Conservation (phyloP, 2,329 filamentous ascomycete species). For the Diaporthe longicolla region DNA sequence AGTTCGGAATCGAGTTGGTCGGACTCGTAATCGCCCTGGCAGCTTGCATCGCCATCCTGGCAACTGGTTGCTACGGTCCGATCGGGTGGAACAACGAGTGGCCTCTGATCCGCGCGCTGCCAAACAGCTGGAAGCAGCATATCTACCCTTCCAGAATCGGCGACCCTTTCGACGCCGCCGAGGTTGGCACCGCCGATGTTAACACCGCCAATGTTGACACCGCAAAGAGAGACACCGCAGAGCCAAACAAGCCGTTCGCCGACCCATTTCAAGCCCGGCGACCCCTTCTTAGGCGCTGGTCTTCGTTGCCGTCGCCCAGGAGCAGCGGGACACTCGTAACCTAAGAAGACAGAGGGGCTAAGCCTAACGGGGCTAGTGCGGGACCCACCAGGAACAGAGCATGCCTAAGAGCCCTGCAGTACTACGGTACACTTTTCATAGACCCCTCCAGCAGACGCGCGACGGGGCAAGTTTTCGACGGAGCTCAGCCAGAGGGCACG, state of each 20-base stretch:
- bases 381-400: not conserved
- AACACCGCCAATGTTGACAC: no score
- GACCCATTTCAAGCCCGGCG: not conserved
- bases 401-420: no score
- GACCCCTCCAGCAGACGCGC: no score
- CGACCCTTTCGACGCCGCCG: not conserved
- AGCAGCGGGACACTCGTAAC: not conserved
- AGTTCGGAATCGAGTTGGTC: not conserved
- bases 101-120: not conserved
- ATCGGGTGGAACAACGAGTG: conserved; percentile 15
- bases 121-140: not conserved
- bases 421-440: no score
- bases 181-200: not conserved
- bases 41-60: not conserved
- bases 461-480: not conserved
- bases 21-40: not conserved
- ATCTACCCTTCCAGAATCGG: conserved; percentile 2
- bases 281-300: not conserved
- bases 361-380: not conserved
- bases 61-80: conserved; percentile 14
- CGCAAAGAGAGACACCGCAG: no score
- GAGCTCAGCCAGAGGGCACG: not conserved
- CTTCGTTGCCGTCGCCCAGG: not conserved
- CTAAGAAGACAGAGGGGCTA: not conserved
- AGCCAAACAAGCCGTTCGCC: not conserved